Evolutionary conservation across 1,284 basidiomycete genomes (phyloP).

Genomic region (Porodaedalea pini): DNA sequence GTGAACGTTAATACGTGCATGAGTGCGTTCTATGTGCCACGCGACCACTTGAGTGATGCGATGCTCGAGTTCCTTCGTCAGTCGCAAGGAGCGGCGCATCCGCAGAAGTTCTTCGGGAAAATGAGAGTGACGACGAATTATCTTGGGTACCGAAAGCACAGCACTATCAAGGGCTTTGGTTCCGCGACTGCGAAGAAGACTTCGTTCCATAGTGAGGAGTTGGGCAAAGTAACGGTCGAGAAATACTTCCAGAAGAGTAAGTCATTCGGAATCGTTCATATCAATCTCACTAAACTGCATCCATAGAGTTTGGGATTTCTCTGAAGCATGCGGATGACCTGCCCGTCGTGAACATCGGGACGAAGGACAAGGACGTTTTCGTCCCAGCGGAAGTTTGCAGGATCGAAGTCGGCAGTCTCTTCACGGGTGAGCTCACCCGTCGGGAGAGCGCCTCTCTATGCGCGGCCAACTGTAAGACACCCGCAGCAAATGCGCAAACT

Average conservation of each 20-base stretch:
- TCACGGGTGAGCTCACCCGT: constrained; percentile 49
- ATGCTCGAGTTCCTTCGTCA: constrained; percentile 43
- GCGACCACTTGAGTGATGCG: constrained; percentile 54
- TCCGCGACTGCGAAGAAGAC: constrained; percentile 43
- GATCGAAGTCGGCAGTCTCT: constrained; percentile 53
- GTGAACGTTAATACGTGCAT: constrained; percentile 75
- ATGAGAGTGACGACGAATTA: constrained; percentile 58
- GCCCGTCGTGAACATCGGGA: constrained; percentile 56
- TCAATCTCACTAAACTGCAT: not conserved
- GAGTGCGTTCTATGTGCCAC: constrained; percentile 62
- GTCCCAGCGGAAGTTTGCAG: constrained; percentile 69
- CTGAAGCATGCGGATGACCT: constrained; percentile 48
- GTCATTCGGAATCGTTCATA: constrained; percentile 41
- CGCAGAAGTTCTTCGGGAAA: constrained; percentile 42
- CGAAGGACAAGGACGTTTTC: constrained; percentile 39
- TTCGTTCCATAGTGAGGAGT: constrained; percentile 51
- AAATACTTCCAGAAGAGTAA: constrained; percentile 57
- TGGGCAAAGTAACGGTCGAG: constrained; percentile 52
- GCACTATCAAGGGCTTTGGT: constrained; percentile 46
- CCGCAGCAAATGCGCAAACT: constrained; percentile 34
- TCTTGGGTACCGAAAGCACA: constrained; percentile 49
- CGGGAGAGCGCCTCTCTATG: constrained; percentile 20
- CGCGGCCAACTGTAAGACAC: not conserved
- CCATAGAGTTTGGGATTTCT: constrained; percentile 53
- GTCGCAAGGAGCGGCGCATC: constrained; percentile 40